Evolutionary conservation across 148 eudicot genomes (phyloP), one percentile per base, ranked within the genome.

Genomic region (Rhododendron henanense): DNA sequence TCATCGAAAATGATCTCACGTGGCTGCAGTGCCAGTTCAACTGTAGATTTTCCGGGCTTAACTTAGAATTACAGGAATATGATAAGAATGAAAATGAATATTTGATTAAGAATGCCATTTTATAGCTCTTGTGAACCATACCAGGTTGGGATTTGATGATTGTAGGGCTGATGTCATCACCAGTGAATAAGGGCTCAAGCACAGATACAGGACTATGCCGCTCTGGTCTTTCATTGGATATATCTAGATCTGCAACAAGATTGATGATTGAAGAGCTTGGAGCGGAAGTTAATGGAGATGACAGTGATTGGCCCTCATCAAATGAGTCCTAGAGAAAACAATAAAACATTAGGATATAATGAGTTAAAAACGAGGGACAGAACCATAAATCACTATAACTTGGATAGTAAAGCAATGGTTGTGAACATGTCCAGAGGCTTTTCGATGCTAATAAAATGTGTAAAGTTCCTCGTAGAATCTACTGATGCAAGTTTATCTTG

Each of bases 181-280:
- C 98, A 57, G 89, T 85, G 83, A 91, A 97, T 31, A 91, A 50
- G 50, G 95, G 96, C 81, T 97, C 99, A 63, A 96, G 98, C 84
- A 95, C 98, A 59, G 99, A 97, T 55, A 94, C 83, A 37, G 99
- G 99, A 89, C 99, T 97, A 37, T 95, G 96, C 53, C 88, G 90
- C 87, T 91, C 96, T 82, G 92, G 85, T 87, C 90, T 91, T 84
- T 91, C 94, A 79, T 85, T 86, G 28, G 74, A 39, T 25, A 78
- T 77, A 76, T 92, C 89, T 84, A 83, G 79, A 85, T 89, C 90
- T 78, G 89, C 93, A 48, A 86, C 87, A 79, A 86, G 88, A 61
- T 80, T 83, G 59, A 88, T 85, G 33, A 78, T 59, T 76, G 92
- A 90, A 90, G 85, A 84, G 79, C 63, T 71, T 77, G 90, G 67